Conservation (phyloP, 768 basidiomycete genomes). For the Russula sp. region DNA sequence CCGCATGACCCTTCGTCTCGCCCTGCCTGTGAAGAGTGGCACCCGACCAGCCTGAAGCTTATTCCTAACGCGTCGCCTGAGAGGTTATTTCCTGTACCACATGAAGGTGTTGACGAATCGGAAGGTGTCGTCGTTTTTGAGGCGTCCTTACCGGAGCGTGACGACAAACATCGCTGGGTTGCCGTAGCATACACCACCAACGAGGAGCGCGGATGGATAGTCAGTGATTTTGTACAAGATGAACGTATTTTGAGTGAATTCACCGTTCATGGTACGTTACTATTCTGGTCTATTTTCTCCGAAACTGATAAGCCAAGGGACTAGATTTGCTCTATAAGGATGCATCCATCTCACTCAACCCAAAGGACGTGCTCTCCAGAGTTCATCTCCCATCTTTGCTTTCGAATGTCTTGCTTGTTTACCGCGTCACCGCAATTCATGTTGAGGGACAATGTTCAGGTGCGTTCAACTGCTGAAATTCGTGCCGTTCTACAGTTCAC, state of each 20-base stretch:
- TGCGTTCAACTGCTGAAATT: slow-evolving; percentile 17
- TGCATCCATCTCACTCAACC: slow-evolving; percentile 35
- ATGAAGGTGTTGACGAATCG: slow-evolving; percentile 70
- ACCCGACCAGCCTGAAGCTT: slow-evolving; percentile 52
- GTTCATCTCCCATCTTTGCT: slow-evolving; percentile 55
- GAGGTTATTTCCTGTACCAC: slow-evolving; percentile 58
- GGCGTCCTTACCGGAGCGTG: slow-evolving; percentile 40
- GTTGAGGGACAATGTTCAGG: slow-evolving; percentile 35
- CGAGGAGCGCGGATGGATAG: slow-evolving; percentile 59
- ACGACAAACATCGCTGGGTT: slow-evolving; percentile 42
- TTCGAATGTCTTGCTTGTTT: slow-evolving; percentile 62
- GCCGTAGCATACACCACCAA: slow-evolving; percentile 52
- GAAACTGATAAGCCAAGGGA: slow-evolving; percentile 7
- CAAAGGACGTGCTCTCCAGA: slow-evolving; percentile 43
- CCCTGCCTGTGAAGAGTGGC: slow-evolving; percentile 30
- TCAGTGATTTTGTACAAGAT: slow-evolving; percentile 49
- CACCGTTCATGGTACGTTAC: slow-evolving; percentile 46
- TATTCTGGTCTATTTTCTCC: slow-evolving; percentile 23
- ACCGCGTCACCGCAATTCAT: slow-evolving; percentile 47
- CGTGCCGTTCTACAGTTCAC: background rate
- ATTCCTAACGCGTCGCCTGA: slow-evolving; percentile 59
- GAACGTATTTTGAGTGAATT: slow-evolving; percentile 38
- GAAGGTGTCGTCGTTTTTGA: slow-evolving; percentile 70
- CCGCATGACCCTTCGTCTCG: slow-evolving; percentile 4
- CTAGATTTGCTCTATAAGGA: slow-evolving; percentile 20